Evolutionary conservation across 306 rosid genomes (phyloP), one percentile per base, ranked within the genome.

Genomic region (Morella rubra): DNA sequence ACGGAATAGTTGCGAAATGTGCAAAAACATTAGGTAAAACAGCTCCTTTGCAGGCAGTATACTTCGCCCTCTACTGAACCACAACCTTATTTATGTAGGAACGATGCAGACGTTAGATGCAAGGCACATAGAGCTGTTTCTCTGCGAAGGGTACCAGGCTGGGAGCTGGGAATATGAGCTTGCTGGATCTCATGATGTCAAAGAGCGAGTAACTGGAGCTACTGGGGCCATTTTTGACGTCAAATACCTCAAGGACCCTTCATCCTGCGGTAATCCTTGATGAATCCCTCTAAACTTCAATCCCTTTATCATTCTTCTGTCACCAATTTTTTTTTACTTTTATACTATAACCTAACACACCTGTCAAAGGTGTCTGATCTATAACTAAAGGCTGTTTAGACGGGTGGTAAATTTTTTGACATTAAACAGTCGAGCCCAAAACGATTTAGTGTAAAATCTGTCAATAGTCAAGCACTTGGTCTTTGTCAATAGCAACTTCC

Each of bases 61-160:
- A 40, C 24, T 15, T 22, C 4, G 40, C 40, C 22, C 40, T 58
- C 64, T 58, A 22, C 8, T 58, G 64, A 58, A 58, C 9, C 3
- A 22, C 64, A 56, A 20, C 49, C 22, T 80, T 69, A 24, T 73
- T 65, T 69, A 27, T 49, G 74, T 83, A 95, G 99, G 99, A 92
- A 95, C 99, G 41, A 95, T 92, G 99, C 99, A 95, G 86, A 92
- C 97, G 42, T 74, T 92, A 74, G 99, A 95, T 79, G 96, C 96
- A 71, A 90, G 97, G 89, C 97, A 92, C 75, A 86, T 95, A 67
- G 97, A 92, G 46, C 86, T 95, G 77, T 95, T 92, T 84, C 93
- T 88, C 77, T 83, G 75, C 59, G 93, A 90, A 70, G 96, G 76
- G 41, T 95, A 85, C 89, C 87, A 82, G 47, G 74, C 84, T 76